These are phyloP conservation scores for Boletus eberwhitei DNA, from an alignment of 768 basidiomycete genomes.

Conservation along the genomic window DNA sequence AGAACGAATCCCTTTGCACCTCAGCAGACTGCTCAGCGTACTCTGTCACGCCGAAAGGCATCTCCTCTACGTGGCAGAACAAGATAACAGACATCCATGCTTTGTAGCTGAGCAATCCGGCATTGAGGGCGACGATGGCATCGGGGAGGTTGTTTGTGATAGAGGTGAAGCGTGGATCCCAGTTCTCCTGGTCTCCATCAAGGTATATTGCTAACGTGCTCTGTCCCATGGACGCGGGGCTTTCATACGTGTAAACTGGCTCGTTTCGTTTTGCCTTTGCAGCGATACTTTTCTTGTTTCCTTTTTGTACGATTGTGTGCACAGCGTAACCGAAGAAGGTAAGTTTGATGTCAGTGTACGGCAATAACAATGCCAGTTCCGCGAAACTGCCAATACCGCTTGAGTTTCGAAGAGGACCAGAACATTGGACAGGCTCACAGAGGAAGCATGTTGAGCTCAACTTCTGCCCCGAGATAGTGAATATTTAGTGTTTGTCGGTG, in stretches of 20 bases:
- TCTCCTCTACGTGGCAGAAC: slow-evolving; percentile 26
- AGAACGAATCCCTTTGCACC: slow-evolving; percentile 27
- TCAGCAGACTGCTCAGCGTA: slow-evolving; percentile 38
- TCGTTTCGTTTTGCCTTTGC: slow-evolving; percentile 27
- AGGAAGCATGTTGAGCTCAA: slow-evolving; percentile 40
- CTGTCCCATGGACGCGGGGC: slow-evolving; percentile 36
- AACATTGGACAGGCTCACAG: slow-evolving; percentile 29
- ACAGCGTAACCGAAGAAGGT: slow-evolving; percentile 38
- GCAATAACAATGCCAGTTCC: slow-evolving; percentile 44
- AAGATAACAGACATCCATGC: slow-evolving; percentile 38
- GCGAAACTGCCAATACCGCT: slow-evolving; percentile 35
- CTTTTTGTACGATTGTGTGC: slow-evolving; percentile 30
- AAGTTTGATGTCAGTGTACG: slow-evolving; percentile 43
- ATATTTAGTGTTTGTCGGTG: slow-evolving; percentile 30
- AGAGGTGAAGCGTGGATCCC: slow-evolving; percentile 24
- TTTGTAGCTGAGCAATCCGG: slow-evolving; percentile 36
- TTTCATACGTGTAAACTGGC: slow-evolving; percentile 35
- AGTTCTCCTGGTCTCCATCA: slow-evolving; percentile 25
- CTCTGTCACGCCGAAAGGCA: slow-evolving; percentile 35
- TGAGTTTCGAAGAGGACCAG: background rate
- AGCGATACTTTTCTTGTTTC: slow-evolving; percentile 31
- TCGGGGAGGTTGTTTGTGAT: slow-evolving; percentile 31
- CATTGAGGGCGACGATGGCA: slow-evolving; percentile 41
- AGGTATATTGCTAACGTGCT: slow-evolving; percentile 40
- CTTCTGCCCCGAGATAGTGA: slow-evolving; percentile 39